These are phyloP conservation scores for Hypseocharis bilobata DNA, from an alignment of 441 rosid genomes.

Conservation along the genomic window DNA sequence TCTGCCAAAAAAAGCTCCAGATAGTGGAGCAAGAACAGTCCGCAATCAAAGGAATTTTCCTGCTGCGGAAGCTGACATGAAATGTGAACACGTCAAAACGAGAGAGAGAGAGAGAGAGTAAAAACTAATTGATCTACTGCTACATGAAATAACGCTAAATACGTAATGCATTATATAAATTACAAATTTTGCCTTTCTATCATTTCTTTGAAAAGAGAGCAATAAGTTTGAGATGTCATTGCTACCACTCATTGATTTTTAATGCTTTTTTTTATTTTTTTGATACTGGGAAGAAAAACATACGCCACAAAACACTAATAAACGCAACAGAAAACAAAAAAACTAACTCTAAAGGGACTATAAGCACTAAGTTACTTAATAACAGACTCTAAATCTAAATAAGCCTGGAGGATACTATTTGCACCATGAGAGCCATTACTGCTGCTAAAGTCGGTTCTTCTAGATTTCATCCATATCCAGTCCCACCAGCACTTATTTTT, in stretches of 20 bases:
- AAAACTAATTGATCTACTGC: neutral
- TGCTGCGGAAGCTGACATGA: slow-evolving; percentile 69
- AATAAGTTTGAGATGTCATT: neutral
- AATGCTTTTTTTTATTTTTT: neutral
- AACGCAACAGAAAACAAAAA: too few species aligned
- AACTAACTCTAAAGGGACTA: too few species aligned
- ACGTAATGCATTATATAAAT: neutral
- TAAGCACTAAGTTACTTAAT: too few species aligned
- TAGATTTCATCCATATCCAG: too few species aligned
- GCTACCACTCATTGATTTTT: neutral
- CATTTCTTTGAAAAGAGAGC: neutral
- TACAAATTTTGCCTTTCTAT: neutral
- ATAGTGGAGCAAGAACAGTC: slow-evolving; percentile 76
- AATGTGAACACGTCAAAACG: slow-evolving; percentile 11
- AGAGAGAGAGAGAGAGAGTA: neutral
- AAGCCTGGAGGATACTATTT: too few species aligned
- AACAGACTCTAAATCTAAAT: too few species aligned
- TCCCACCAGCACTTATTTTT: too few species aligned
- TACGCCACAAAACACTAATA: too few species aligned
- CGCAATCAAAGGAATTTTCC: slow-evolving; percentile 72
- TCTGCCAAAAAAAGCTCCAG: slow-evolving; percentile 53
- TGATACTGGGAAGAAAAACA: too few species aligned
- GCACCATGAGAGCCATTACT: too few species aligned
- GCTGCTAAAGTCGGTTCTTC: too few species aligned
- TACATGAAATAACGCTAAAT: neutral